phyloP scores from a whole-genome alignment of 257 asterid genomes.

The Leptodermis oblonga region DNA sequence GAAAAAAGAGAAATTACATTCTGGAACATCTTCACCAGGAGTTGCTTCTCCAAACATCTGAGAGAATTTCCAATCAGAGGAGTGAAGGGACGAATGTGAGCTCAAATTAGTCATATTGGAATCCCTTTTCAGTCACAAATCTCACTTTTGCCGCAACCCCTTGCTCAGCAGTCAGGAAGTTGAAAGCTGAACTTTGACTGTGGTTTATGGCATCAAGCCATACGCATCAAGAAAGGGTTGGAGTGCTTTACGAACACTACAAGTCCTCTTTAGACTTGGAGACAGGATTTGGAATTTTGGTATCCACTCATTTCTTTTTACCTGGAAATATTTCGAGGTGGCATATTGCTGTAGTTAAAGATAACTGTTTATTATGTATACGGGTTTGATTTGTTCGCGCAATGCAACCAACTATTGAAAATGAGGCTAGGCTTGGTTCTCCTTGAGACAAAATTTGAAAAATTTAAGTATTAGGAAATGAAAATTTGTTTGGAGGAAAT shows the following conservation, averaged over 20 bases:
- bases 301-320: too few relatives aligned
- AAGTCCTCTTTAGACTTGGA: too few relatives aligned
- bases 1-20: conserved; percentile 38
- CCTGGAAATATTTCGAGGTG: too few relatives aligned
- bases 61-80: conserved; percentile 66
- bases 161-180: not conserved
- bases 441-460: too few relatives aligned
- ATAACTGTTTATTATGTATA: too few relatives aligned
- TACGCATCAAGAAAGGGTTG: not conserved
- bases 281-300: too few relatives aligned
- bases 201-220: not conserved
- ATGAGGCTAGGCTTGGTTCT: too few relatives aligned
- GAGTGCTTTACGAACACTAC: not conserved
- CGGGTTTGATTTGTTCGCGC: too few relatives aligned
- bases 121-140: not conserved
- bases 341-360: too few relatives aligned
- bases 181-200: not conserved
- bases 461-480: too few relatives aligned
- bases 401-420: too few relatives aligned
- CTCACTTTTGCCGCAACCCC: not conserved
- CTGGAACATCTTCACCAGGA: conserved; percentile 57
- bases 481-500: too few relatives aligned
- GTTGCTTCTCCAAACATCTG: conserved; percentile 66
- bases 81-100: conserved; percentile 30
- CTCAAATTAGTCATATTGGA: conserved; percentile 28